Base-by-base conservation (phyloP, 148 eudicot genomes). In the Amaranthus palmeri region DNA sequence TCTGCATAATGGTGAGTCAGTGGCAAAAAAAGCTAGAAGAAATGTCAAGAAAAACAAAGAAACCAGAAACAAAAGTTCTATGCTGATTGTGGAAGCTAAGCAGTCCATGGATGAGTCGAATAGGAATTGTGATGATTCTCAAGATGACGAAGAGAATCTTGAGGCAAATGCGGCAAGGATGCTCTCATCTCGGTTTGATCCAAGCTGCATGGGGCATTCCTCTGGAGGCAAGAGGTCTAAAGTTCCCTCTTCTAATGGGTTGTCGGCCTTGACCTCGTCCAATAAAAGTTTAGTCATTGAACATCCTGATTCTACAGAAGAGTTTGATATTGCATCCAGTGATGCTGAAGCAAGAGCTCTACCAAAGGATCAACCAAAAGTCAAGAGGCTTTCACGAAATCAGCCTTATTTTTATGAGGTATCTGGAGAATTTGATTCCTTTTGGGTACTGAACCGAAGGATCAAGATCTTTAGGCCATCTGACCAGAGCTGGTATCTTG, bases 101-200 rank as follows among this genome's bases (percentile, higher is more conserved):
- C 82, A 15, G 68, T 83, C 81, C 59, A 54, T 79, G 15, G 82
- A 77, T 25, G 70, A 78, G 69, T 53, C 82, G 36, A 63, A 68
- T 44, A 79, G 74, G 74, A 44, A 43, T 36, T 52, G 18, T 72
- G 80, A 64, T 51, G 87, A 74, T 72, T 78, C 78, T 51, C 81
- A 53, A 53, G 97, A 92, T 65, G 89, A 92, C 73, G 99, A 93
- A 81, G 92, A 89, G 75, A 93, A 92, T 67, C 96, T 96, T 42
- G 99, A 96, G 79, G 88, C 79, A 71, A 92, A 96, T 86, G 99
- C 99, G 13, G 96, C 97, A 7, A 90, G 85, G 82, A 96, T 96
- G 99, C 97, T 96, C 47, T 96, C 99, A 44, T 96, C 97, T 76
- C 87, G 97, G 68, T 96, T 96, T 83, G 93, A 91, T 78, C 96